A percentile compares a stretch with the other conserved stretches of the same genome.
phyloP scores from a whole-genome alignment of 495 filamentous ascomycete species.

The Hypoxylon trugodes region DNA sequence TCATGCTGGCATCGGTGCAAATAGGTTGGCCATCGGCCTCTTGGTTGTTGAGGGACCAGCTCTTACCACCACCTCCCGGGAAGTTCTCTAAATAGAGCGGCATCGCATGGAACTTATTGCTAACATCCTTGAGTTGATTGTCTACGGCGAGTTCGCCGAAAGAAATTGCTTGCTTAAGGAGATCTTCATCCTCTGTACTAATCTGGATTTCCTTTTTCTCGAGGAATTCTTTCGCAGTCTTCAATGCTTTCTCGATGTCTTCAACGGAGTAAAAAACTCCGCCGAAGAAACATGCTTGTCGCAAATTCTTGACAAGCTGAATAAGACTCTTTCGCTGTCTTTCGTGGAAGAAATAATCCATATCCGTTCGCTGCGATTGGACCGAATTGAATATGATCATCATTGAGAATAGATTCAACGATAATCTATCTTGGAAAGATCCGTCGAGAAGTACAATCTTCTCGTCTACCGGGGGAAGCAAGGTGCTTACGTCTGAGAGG shows the following conservation, averaged over 20 bases:
- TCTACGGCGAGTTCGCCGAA: constrained; percentile 66
- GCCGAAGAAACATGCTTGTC: constrained; percentile 91
- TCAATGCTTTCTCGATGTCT: constrained; percentile 68
- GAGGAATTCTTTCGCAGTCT: constrained; percentile 71
- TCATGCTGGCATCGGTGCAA: constrained; percentile 51
- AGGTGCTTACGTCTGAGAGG: constrained; percentile 69
- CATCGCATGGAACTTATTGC: constrained; percentile 76
- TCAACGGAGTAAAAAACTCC: constrained; percentile 71
- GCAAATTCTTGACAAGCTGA: constrained; percentile 76
- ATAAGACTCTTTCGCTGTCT: constrained; percentile 70
- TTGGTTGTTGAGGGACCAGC: constrained; percentile 69
- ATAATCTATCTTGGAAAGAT: constrained; percentile 82
- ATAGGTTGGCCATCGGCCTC: constrained; percentile 43
- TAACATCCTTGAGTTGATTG: constrained; percentile 69
- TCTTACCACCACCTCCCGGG: constrained; percentile 60
- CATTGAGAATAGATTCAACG: constrained; percentile 84
- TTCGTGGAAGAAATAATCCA: constrained; percentile 88
- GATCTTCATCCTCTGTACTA: constrained; percentile 62
- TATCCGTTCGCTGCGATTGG: constrained; percentile 83
- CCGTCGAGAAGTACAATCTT: constrained; percentile 78
- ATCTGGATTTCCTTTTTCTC: constrained; percentile 59
- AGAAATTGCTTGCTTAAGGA: constrained; percentile 68
- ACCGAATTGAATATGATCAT: constrained; percentile 85
- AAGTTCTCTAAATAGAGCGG: constrained; percentile 73
- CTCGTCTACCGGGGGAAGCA: constrained; percentile 75